A percentile compares a stretch with the other conserved stretches of the same genome.
phyloP scores from a whole-genome alignment of 495 filamentous ascomycete genomes.

The Choiromyces venosus region DNA sequence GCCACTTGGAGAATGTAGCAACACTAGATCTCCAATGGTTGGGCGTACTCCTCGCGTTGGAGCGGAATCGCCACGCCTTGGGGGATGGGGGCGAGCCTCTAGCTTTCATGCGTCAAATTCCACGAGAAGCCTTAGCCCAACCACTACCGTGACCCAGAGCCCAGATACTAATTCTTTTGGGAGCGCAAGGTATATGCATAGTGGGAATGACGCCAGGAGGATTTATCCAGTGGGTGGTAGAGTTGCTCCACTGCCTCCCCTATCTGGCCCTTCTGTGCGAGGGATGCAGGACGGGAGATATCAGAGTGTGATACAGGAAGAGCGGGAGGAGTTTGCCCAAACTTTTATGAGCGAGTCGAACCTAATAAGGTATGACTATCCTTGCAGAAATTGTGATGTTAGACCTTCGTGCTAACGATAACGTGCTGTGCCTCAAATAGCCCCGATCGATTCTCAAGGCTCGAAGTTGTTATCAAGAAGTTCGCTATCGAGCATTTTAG shows the following conservation, averaged over 20 bases:
- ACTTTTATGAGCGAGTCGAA: background rate
- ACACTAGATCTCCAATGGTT: background rate
- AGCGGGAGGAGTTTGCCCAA: background rate
- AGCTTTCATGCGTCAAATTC: background rate
- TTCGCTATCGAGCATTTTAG: background rate
- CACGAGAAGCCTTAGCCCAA: background rate
- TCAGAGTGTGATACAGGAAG: background rate
- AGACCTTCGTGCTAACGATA: background rate
- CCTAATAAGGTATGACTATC: background rate
- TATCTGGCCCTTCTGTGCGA: background rate
- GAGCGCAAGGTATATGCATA: background rate
- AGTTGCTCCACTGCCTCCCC: background rate
- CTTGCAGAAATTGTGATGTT: background rate
- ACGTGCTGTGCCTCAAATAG: background rate
- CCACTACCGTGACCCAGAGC: background rate
- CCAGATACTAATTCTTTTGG: background rate
- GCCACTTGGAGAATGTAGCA: background rate
- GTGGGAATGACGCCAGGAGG: background rate
- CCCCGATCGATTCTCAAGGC: background rate
- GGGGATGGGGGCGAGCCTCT: background rate
- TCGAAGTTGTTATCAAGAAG: background rate
- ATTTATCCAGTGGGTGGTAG: background rate
- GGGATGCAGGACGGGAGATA: background rate
- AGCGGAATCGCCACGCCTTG: background rate
- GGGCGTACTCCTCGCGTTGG: background rate